Conservation (phyloP, 352 stramenopile species). For the Phytophthora pluvialis region DNA sequence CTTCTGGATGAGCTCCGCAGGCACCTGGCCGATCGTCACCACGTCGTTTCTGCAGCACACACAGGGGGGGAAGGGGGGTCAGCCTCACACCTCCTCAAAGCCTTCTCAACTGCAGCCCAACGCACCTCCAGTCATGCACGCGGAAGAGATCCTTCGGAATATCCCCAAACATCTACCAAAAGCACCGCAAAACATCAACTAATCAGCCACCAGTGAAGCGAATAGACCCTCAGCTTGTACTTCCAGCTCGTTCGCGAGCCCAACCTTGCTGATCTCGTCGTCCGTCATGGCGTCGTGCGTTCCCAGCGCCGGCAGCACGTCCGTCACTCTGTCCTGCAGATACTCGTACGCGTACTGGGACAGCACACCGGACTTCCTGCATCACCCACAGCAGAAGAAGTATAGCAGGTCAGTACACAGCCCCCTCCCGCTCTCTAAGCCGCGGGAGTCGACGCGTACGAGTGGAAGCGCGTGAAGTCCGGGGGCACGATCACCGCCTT, state of each 20-base stretch:
- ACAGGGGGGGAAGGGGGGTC: background rate
- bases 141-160: constrained; percentile 89
- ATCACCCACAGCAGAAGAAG: constrained; percentile 1
- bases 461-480: constrained; percentile 97
- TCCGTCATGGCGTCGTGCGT: constrained; percentile 97
- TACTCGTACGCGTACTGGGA: constrained; percentile 95
- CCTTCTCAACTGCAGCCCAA: constrained; percentile 1
- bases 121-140: constrained; percentile 96
- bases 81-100: background rate
- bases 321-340: constrained; percentile 80
- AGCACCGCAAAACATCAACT: background rate
- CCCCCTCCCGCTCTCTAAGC: background rate
- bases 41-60: constrained; percentile 90
- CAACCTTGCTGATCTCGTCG: constrained; percentile 89
- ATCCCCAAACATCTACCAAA: constrained; percentile 92
- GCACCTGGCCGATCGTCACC: constrained; percentile 95
- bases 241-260: background rate
- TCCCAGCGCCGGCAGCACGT: constrained; percentile 95
- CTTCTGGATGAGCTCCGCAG: constrained; percentile 90
- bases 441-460: constrained; percentile 48
- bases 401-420: constrained; percentile 2
- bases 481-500: constrained; percentile 94
- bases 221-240: background rate
- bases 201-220: background rate
- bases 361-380: constrained; percentile 91